Evolutionary conservation across 345 rosid genomes (phyloP).

Genomic region (Syzygium jambos): DNA sequence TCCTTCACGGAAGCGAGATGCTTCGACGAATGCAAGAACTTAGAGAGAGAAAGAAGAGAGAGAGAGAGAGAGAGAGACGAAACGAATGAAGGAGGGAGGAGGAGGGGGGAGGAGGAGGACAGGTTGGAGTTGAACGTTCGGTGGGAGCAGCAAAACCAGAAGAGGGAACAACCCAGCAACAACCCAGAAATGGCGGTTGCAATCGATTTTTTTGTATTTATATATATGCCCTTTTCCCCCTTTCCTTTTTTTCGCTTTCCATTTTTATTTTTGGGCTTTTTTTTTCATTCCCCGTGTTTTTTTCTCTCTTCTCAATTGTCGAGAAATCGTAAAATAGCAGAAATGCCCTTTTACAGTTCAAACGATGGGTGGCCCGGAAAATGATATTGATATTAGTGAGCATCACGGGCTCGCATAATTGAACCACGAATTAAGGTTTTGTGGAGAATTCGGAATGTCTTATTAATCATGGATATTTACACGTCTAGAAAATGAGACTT

Average conservation of each 20-base stretch:
- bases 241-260: background rate
- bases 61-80: background rate
- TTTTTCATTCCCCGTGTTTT: no score
- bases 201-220: background rate
- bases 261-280: no score
- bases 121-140: background rate
- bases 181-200: background rate
- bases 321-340: background rate
- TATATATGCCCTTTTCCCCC: background rate
- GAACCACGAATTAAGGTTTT: background rate
- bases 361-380: background rate
- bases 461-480: background rate
- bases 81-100: no score
- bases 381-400: rapidly evolving
- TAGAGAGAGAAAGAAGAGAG: background rate
- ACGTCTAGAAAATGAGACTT: background rate
- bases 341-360: background rate
- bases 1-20: background rate
- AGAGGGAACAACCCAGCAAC: background rate
- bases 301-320: background rate
- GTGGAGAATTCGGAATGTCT: background rate
- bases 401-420: background rate
- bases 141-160: background rate
- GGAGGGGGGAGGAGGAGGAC: background rate
- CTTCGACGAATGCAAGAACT: background rate